Conservation (phyloP, 1,139 yeast species). For the Hansenula sp. region DNA sequence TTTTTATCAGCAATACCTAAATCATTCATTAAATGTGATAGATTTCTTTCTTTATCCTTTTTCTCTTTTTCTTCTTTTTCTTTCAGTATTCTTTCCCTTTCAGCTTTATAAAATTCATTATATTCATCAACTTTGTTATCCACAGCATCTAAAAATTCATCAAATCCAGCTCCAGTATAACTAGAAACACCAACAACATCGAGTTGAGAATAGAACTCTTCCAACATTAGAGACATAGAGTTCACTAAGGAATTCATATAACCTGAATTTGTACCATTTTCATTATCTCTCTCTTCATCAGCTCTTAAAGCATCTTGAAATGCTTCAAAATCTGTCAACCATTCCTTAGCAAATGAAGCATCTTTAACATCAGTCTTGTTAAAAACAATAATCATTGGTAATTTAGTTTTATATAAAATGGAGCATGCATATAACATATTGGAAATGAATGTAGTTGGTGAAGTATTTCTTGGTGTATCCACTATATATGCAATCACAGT, state of each 20-base stretch:
- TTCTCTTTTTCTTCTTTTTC: slow-evolving; percentile 76
- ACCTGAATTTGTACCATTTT: slow-evolving; percentile 70
- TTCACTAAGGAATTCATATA: slow-evolving; percentile 93
- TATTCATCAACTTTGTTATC: slow-evolving; percentile 87
- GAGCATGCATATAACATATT: slow-evolving; percentile 98
- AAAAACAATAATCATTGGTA: slow-evolving; percentile 96
- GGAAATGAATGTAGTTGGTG: slow-evolving; percentile 96
- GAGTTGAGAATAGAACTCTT: slow-evolving; percentile 89
- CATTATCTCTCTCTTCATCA: slow-evolving; percentile 64
- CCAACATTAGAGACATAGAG: slow-evolving; percentile 93
- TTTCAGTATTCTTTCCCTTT: slow-evolving; percentile 76
- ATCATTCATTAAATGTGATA: slow-evolving; percentile 76
- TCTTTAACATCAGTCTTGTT: slow-evolving; percentile 89
- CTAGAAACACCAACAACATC: slow-evolving; percentile 92
- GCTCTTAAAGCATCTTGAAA: slow-evolving; percentile 76
- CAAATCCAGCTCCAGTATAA: slow-evolving; percentile 90
- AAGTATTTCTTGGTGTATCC: slow-evolving; percentile 91
- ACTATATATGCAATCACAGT: slow-evolving; percentile 94
- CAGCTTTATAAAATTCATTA: slow-evolving; percentile 75
- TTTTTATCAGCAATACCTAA: slow-evolving; percentile 53
- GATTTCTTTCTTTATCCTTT: slow-evolving; percentile 63
- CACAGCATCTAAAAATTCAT: slow-evolving; percentile 78
- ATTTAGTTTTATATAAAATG: slow-evolving; percentile 88
- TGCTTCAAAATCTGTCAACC: slow-evolving; percentile 96
- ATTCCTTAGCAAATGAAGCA: slow-evolving; percentile 84